A percentile compares a stretch with the other conserved stretches of the same genome.
phyloP scores from a whole-genome alignment of 1,139 yeast genomes.

The Debaryomyces udenii region DNA sequence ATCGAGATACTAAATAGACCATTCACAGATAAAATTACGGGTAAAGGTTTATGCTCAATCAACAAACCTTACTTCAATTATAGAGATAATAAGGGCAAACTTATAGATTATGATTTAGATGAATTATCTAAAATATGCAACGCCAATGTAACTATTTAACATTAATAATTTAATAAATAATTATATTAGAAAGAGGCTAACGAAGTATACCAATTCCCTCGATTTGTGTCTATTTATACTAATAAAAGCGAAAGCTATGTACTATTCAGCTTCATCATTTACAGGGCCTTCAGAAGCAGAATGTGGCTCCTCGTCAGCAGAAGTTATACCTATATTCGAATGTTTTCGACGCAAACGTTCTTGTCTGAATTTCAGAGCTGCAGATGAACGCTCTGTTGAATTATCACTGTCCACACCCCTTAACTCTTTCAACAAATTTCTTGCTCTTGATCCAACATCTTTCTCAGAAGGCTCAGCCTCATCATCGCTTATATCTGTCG shows the following conservation, averaged over 20 bases:
- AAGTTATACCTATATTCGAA: slow-evolving; percentile 14
- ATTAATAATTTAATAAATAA: slow-evolving; percentile 1
- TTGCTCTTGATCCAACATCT: slow-evolving; percentile 62
- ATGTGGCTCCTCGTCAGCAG: slow-evolving; percentile 12
- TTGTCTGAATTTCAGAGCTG: slow-evolving; percentile 44
- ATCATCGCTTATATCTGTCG: slow-evolving; percentile 13
- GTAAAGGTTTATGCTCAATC: slow-evolving; percentile 42
- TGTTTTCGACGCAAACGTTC: slow-evolving; percentile 30
- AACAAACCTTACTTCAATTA: slow-evolving; percentile 43
- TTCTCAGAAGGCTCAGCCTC: slow-evolving; percentile 25
- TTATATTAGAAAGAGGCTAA: slow-evolving; percentile 3
- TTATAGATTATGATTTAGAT: slow-evolving; percentile 43
- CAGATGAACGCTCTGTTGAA: slow-evolving; percentile 23
- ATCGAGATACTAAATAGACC: slow-evolving; percentile 35
- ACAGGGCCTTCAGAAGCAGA: slow-evolving; percentile 8
- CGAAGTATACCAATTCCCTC: no score
- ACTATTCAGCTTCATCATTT: not conserved
- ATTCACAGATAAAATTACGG: slow-evolving; percentile 40
- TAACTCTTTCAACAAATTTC: slow-evolving; percentile 59
- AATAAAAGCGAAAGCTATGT: no score
- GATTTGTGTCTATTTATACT: not conserved
- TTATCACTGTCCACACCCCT: slow-evolving; percentile 36
- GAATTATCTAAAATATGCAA: slow-evolving; percentile 27
- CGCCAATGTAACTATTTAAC: slow-evolving; percentile 7
- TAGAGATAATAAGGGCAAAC: slow-evolving; percentile 27